These are phyloP conservation scores for Termitomyces titanicus DNA, from an alignment of 768 basidiomycete species.

Conservation along the genomic window DNA sequence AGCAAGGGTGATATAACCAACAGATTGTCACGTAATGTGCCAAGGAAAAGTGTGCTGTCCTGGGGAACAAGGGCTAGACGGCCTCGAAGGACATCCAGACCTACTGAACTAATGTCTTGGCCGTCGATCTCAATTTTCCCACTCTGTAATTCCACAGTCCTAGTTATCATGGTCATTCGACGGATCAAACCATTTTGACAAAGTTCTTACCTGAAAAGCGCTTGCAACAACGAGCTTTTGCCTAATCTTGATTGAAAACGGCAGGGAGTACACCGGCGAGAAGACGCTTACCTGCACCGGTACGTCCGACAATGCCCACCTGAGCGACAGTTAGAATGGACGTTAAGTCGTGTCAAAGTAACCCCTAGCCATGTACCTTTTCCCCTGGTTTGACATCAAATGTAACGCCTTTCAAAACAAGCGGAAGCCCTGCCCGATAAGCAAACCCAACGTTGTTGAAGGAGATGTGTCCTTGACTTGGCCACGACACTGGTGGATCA, in stretches of 20 bases:
- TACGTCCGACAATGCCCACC: constrained; percentile 47
- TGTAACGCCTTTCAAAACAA: constrained; percentile 56
- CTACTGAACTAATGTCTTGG: constrained; percentile 45
- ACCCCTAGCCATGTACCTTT: constrained; percentile 39
- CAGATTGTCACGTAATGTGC: constrained; percentile 42
- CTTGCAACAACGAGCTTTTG: constrained; percentile 56
- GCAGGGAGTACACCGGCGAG: neutral
- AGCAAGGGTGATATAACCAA: constrained; percentile 9
- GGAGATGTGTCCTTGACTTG: constrained; percentile 44
- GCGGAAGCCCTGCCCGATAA: constrained; percentile 62
- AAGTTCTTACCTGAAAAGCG: constrained; percentile 42
- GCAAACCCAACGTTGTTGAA: constrained; percentile 52
- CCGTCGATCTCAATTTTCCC: constrained; percentile 61
- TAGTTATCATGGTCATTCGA: constrained; percentile 13
- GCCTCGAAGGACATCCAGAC: constrained; percentile 48
- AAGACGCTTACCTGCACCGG: constrained; percentile 33
- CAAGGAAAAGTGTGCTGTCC: constrained; percentile 48
- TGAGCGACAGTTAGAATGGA: constrained; percentile 6
- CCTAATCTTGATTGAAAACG: constrained; percentile 22
- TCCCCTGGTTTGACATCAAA: constrained; percentile 59
- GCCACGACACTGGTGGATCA: constrained; percentile 48
- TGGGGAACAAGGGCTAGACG: constrained; percentile 69
- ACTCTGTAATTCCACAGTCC: constrained; percentile 55
- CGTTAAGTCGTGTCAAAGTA: neutral
- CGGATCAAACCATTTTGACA: neutral